Percentiles rank a stretch among this genome's conserved stretches.
Conservation (phyloP, 306 rosid genomes). For the Delonix regia region DNA sequence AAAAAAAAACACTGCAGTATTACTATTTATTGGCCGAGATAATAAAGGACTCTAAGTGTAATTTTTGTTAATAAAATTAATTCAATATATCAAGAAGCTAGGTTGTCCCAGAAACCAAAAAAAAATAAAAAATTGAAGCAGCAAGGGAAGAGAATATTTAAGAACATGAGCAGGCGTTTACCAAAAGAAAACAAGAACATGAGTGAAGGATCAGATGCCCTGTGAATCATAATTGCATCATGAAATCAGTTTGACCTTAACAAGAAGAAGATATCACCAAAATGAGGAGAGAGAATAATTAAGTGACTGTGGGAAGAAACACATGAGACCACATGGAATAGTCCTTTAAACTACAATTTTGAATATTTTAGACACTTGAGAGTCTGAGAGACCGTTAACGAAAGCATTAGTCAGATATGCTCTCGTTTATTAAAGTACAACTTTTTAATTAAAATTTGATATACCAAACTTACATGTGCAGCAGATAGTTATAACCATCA, state of each 20-base stretch:
- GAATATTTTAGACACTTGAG: conserved; percentile 40
- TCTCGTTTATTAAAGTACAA: background rate
- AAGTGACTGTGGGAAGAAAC: conserved; percentile 49
- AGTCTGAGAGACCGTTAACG: conserved; percentile 43
- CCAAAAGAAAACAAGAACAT: conserved; percentile 60
- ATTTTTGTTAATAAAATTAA: background rate
- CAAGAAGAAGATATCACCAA: conserved; percentile 27
- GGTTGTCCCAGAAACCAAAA: too few species aligned
- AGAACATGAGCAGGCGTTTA: conserved; percentile 67
- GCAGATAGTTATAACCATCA: conserved; percentile 35
- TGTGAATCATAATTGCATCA: conserved; percentile 32
- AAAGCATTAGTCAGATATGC: conserved; percentile 9
- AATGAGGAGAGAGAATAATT: too few species aligned
- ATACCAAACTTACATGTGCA: conserved; percentile 59
- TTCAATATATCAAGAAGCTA: too few species aligned
- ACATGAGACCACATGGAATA: conserved; percentile 83
- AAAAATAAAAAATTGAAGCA: too few species aligned
- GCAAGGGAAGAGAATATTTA: background rate
- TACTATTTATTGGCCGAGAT: too few species aligned
- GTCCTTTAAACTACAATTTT: conserved; percentile 33
- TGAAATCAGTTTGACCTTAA: conserved; percentile 43
- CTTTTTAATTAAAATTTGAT: conserved; percentile 27
- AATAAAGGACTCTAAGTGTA: background rate
- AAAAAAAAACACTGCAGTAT: too few species aligned
- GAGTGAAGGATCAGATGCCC: conserved; percentile 51